These are phyloP conservation scores for Chrysoporthe cubensis DNA, from an alignment of 2,329 filamentous ascomycete genomes.

Conservation along the genomic window DNA sequence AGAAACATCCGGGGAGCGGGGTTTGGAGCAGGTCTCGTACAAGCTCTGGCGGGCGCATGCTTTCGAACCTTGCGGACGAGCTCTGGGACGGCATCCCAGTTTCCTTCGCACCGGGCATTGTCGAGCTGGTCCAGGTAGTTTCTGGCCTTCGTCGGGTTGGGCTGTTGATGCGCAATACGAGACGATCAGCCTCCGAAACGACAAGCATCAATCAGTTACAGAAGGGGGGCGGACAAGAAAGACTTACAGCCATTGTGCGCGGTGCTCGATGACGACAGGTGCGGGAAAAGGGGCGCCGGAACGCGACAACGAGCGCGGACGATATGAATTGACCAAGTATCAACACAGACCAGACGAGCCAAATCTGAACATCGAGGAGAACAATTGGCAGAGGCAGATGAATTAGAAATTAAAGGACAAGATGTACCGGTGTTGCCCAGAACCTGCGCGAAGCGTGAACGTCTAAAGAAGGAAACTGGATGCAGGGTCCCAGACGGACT, in stretches of 20 bases:
- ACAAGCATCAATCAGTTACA: not conserved
- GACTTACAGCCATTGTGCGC: slow-evolving; percentile 21
- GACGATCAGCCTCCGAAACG: slow-evolving; percentile 2
- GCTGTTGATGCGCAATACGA: slow-evolving; percentile 6
- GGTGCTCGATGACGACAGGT: slow-evolving; percentile 3
- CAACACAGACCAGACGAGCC: not conserved
- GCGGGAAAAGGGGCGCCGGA: not conserved
- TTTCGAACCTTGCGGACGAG: slow-evolving; percentile 92
- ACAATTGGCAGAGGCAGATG: not conserved
- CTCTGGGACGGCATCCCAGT: slow-evolving; percentile 86
- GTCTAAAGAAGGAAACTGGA: slow-evolving; percentile 21
- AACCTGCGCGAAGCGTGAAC: slow-evolving; percentile 15
- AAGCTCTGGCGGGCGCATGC: slow-evolving; percentile 83
- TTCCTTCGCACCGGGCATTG: slow-evolving; percentile 82
- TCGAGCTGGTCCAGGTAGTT: slow-evolving; percentile 85
- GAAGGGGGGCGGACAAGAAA: not conserved
- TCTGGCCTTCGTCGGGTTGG: slow-evolving; percentile 70
- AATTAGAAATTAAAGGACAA: slow-evolving; percentile 7
- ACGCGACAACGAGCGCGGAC: slow-evolving; percentile 5
- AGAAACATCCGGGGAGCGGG: slow-evolving; percentile 26
- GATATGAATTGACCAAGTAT: slow-evolving; percentile 1
- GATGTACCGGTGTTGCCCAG: not conserved
- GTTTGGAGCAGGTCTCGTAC: slow-evolving; percentile 55
- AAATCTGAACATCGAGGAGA: not conserved
- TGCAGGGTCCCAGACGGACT: slow-evolving; percentile 14